Conservation (phyloP, 768 basidiomycete genomes). For the Podaxis rugospora region DNA sequence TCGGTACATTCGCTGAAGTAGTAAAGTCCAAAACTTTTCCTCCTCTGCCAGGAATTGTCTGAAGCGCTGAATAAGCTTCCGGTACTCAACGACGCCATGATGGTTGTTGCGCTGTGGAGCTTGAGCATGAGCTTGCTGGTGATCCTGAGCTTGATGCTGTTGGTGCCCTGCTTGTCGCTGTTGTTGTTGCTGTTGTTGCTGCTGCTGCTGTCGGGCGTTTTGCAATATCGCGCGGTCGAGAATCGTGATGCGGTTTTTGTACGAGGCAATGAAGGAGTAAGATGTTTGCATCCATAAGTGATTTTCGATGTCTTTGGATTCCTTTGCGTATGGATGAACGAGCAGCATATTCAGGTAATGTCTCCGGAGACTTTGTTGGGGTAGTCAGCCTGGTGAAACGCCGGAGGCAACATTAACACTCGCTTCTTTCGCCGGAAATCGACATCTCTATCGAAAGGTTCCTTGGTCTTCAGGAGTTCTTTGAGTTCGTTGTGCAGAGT, state of each 20-base stretch:
- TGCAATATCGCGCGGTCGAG: constrained; percentile 56
- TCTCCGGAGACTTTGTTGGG: constrained; percentile 53
- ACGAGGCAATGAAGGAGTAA: constrained; percentile 76
- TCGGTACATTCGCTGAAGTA: constrained; percentile 71
- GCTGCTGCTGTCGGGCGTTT: constrained; percentile 32
- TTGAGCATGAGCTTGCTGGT: constrained; percentile 17
- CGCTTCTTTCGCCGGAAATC: constrained; percentile 86
- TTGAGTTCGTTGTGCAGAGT: constrained; percentile 69
- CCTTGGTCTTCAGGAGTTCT: constrained; percentile 65
- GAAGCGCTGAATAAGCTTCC: constrained; percentile 85
- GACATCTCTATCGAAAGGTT: constrained; percentile 82
- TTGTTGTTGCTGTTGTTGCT: constrained; percentile 31
- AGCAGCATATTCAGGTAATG: constrained; percentile 68
- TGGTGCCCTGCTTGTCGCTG: constrained; percentile 17
- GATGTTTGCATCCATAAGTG: constrained; percentile 93
- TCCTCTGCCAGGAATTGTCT: constrained; percentile 86
- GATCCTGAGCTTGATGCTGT: constrained; percentile 27
- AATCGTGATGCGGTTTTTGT: constrained; percentile 68
- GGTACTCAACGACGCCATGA: constrained; percentile 70
- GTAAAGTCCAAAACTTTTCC: constrained; percentile 85
- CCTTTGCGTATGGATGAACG: constrained; percentile 61
- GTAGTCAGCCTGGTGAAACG: constrained; percentile 14
- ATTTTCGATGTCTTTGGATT: constrained; percentile 76
- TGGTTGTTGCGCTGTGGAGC: constrained; percentile 2
- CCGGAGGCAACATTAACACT: constrained; percentile 25